Evolutionary conservation across 768 basidiomycete species (phyloP), one percentile per base, ranked within the genome.

Genomic region (Kwoniella mangroviensis): DNA sequence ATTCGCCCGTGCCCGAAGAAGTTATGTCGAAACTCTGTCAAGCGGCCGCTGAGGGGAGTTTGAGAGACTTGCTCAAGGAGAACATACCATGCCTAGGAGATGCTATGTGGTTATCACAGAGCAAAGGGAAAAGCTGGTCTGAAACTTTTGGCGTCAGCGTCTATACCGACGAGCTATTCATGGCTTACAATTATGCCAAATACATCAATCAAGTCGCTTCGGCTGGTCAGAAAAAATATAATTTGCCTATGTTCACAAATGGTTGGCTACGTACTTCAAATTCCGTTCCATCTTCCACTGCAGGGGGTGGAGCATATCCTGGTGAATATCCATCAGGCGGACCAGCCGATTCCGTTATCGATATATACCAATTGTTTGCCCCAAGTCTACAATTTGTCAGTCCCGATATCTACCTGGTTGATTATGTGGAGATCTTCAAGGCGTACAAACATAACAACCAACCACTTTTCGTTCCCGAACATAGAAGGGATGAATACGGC

Each of bases 381-480:
- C 70, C 70, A 10, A 45, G 43, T 12, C 70, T 71, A 7, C 34
- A 22, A 17, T 63, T 72, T 43, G 26, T 72, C 22, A 41, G 67
- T 51, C 67, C 71, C 4, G 71, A 72, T 56, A 68, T 72, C 28
- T 68, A 72, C 62, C 53, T 68, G 40, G 24, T 57, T 13, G 51
- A 72, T 49, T 72, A 68, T 45, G 41, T 21, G 17, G 26, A 41
- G 22, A 65, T 57, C 24, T 71, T 65, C n/a, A 28, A n/a, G 54
- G 22, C 49, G 17, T 71, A 62, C 24, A 49, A 22, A 13, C 65
- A 67, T 55, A 65, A 65, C 4, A 49, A 49, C 42, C 65, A 71
- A 42, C 53, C 70, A 10, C 62, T 71, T 21, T 67, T 71, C 59
- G 67, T 71, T 49, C 70, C 70, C 7, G 70, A 71, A 42, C 70